Evolutionary conservation across 108 stramenopile species (phyloP).

Genomic region (Pseudonitzschia pungens): DNA sequence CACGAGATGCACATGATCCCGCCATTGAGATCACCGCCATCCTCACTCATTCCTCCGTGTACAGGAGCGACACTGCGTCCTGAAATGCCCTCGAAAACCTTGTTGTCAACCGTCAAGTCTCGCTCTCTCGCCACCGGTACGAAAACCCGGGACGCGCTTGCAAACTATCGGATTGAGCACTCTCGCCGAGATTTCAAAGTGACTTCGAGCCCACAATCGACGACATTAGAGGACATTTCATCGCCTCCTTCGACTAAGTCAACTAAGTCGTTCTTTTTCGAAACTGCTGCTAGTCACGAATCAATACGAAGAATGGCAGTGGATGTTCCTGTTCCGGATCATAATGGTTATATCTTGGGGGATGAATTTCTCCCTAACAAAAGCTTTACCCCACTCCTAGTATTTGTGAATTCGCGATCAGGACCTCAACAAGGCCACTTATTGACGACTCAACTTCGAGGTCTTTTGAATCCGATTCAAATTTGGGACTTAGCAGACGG

Average conservation of each 20-base stretch:
- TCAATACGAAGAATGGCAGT: constrained; percentile 56
- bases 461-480: constrained; percentile 86
- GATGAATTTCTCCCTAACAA: constrained; percentile 67
- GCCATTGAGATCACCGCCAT: not conserved
- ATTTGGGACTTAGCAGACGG: constrained; percentile 87
- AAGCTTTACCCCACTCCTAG: constrained; percentile 74
- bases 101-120: not conserved
- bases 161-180: constrained; percentile 30
- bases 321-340: constrained; percentile 74
- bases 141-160: constrained; percentile 43
- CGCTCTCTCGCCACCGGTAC: not conserved
- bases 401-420: constrained; percentile 86
- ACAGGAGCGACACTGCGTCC: not conserved
- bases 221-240: not conserved
- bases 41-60: not conserved
- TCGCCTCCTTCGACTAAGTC: constrained; percentile 7
- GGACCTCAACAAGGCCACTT: constrained; percentile 85
- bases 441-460: constrained; percentile 75
- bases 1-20: not conserved
- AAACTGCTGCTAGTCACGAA: constrained; percentile 61
- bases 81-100: not conserved
- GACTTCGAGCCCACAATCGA: not conserved
- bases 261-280: constrained; percentile 52
- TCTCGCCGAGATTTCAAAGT: not conserved
- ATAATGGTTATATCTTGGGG: constrained; percentile 79